These are phyloP conservation scores for Inosperma sp. DNA, from an alignment of 768 basidiomycete species.

Conservation along the genomic window DNA sequence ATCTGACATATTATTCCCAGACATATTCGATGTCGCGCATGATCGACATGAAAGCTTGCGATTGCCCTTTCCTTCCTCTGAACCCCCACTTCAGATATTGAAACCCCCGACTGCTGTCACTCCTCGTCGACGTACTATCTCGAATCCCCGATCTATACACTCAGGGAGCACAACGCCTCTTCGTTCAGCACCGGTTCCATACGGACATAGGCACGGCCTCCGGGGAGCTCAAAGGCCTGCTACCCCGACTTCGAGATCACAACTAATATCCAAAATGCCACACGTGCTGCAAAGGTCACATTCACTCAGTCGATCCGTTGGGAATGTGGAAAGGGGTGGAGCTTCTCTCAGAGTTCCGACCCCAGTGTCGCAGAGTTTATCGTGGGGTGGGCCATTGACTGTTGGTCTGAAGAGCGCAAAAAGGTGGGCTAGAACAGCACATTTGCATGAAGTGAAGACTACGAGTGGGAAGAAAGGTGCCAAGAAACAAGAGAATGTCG, in stretches of 20 bases:
- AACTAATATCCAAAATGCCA: neutral
- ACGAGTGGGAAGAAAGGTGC: neutral
- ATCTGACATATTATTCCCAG: neutral
- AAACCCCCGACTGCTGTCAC: neutral
- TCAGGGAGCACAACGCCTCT: slow-evolving; percentile 14
- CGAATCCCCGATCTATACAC: slow-evolving; percentile 22
- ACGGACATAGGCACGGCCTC: neutral
- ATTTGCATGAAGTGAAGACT: slow-evolving; percentile 58
- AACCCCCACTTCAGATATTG: neutral
- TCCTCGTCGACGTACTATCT: slow-evolving; percentile 20
- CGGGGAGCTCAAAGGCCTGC: slow-evolving; percentile 7
- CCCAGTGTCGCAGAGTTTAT: slow-evolving; percentile 19
- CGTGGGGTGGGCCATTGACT: slow-evolving; percentile 19
- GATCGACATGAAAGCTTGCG: neutral
- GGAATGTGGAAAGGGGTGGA: neutral
- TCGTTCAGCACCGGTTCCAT: neutral
- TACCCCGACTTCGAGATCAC: slow-evolving; percentile 2
- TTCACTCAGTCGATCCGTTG: neutral
- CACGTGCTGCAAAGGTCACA: neutral
- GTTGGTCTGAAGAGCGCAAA: slow-evolving; percentile 44
- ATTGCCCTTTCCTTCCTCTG: slow-evolving; percentile 1
- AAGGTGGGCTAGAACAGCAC: slow-evolving; percentile 61
- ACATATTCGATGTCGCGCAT: neutral
- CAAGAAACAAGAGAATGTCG: neutral
- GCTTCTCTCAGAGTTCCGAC: neutral